phyloP scores from a whole-genome alignment of 805 yeast species.

The Nakazawaea ishiwadae region DNA sequence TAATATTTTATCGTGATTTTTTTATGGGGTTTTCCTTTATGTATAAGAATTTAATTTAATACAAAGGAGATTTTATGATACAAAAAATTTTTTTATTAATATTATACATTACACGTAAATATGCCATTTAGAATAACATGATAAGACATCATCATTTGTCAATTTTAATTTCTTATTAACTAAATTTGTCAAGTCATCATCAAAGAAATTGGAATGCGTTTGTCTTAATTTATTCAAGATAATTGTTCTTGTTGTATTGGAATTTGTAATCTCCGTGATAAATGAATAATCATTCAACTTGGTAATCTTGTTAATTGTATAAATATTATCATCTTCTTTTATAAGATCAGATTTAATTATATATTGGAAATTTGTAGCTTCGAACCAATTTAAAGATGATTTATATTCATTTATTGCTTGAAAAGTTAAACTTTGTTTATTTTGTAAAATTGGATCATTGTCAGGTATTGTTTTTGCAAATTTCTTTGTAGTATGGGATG shows the following conservation, averaged over 20 bases:
- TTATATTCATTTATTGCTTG: neutral
- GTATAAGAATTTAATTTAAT: no score
- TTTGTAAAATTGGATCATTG: neutral
- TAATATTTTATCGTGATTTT: no score
- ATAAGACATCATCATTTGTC: neutral
- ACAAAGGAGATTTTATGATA: no score
- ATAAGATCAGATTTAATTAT: neutral
- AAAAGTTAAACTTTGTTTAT: neutral
- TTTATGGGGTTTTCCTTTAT: no score
- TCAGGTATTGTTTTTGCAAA: neutral
- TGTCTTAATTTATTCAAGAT: neutral
- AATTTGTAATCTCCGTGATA: no score
- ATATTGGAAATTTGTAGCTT: constrained; percentile 6
- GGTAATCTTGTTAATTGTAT: neutral
- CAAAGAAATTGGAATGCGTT: neutral
- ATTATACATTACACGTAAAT: neutral
- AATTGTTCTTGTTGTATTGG: no score
- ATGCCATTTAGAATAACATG: constrained; percentile 6
- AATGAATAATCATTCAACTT: constrained; percentile 1
- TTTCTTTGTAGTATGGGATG: no score
- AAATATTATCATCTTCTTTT: neutral
- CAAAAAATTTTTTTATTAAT: no score
- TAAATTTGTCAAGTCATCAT: neutral
- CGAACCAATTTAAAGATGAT: constrained; percentile 4
- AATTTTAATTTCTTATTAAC: neutral